These are phyloP conservation scores for Tetradesmus lagerheimii DNA, from an alignment of 139 green algal species.

Conservation along the genomic window DNA sequence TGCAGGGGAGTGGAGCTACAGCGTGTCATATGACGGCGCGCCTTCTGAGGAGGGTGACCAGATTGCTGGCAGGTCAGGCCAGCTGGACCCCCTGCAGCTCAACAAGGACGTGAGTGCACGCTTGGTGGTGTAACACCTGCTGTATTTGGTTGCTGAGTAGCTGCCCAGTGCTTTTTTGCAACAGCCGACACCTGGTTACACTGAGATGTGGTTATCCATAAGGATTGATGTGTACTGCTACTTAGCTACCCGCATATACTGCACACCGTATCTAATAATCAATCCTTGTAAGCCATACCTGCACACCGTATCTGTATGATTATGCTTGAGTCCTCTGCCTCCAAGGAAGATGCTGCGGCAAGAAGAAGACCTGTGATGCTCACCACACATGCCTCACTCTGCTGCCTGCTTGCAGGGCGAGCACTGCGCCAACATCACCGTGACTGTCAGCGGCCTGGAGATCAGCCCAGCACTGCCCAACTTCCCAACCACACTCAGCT, in stretches of 20 bases:
- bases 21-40: constrained; percentile 11
- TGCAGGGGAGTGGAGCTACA: constrained; percentile 32
- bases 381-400: neutral
- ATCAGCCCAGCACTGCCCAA: neutral
- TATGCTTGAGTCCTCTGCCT: too few species aligned
- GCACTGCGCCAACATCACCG: constrained; percentile 19
- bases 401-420: constrained; percentile 2
- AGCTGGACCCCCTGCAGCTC: constrained; percentile 29
- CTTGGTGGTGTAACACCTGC: neutral
- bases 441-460: constrained; percentile 18
- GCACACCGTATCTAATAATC: too few species aligned
- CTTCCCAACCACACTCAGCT: neutral
- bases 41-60: neutral
- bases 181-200: neutral
- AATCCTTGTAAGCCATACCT: too few species aligned
- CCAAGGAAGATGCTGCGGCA: too few species aligned
- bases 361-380: too few species aligned
- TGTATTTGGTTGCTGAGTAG: neutral
- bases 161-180: neutral
- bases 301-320: too few species aligned
- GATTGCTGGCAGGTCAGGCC: constrained; percentile 30
- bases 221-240: too few species aligned
- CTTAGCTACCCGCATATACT: too few species aligned
- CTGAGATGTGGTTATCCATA: too few species aligned
- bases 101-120: constrained; percentile 15